These are phyloP conservation scores for Geotrichum ghanense DNA, from an alignment of 805 yeast genomes.

Conservation along the genomic window DNA sequence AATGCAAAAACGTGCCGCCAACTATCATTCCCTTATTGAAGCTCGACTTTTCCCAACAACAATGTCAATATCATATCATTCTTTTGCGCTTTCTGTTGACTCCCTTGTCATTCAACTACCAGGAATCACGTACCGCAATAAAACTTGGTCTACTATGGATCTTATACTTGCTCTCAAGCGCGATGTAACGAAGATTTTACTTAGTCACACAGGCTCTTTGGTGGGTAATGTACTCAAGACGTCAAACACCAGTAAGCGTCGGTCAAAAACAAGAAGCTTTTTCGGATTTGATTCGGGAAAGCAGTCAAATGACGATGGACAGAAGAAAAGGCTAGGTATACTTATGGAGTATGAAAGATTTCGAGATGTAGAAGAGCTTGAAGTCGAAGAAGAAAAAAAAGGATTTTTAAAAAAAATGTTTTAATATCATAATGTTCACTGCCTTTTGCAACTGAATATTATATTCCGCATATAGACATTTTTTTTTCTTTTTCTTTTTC, in stretches of 20 bases:
- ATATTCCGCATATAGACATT: too few relatives aligned
- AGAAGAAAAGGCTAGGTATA: background rate
- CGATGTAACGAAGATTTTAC: constrained; percentile 27
- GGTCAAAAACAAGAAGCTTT: background rate
- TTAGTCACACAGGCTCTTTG: constrained; percentile 54
- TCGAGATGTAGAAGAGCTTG: background rate
- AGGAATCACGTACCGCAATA: constrained; percentile 41
- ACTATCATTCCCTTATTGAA: constrained; percentile 49
- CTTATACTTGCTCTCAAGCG: constrained; percentile 38
- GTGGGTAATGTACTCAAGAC: constrained; percentile 59
- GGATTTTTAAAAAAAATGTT: background rate
- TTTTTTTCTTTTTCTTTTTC: background rate
- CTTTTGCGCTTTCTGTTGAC: constrained; percentile 24
- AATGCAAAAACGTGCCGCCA: constrained; percentile 69
- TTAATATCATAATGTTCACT: background rate
- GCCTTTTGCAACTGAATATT: too few relatives aligned
- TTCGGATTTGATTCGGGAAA: background rate
- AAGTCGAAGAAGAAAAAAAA: background rate
- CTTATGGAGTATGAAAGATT: background rate
- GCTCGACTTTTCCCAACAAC: background rate
- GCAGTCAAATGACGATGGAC: background rate
- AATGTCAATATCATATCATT: background rate
- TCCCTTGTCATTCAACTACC: constrained; percentile 62
- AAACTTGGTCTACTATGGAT: constrained; percentile 65
- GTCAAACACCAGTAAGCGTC: background rate